Evolutionary conservation across 345 rosid species (phyloP), one percentile per base, ranked within the genome.

Genomic region (Jatropha curcas): DNA sequence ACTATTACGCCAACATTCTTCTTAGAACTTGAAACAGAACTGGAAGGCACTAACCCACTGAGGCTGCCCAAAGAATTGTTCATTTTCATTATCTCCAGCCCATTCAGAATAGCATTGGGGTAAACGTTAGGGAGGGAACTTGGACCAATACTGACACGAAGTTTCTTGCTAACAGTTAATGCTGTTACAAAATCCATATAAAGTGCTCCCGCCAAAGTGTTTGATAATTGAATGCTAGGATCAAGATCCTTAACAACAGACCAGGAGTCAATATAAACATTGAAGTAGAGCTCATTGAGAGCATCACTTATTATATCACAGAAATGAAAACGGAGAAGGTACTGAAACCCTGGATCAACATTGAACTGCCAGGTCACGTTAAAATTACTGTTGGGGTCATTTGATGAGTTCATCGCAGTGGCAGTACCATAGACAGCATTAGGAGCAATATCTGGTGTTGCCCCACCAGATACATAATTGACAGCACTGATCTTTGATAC

Each of bases 321-420:
- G 80, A 92, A 88, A 80, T 94, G 97, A 77, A 92, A 88, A 80
- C 98, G 84, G 62, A 92, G 77, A 55, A 94, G 88, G 72, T 90
- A 89, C 76, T 81, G 88, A 82, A 73, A 92, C 10, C 92, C 93
- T 1, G 85, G 79, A 46, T 87, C 90, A 76, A 94, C 84, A 13
- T 63, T 33, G 51, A 94, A 94, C 57, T 78, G 81, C 98, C 98
- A 94, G 5, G 94, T 92, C 72, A 90, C 90, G 52, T 94, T 94
- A 84, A 94, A 85, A 68, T 85, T 88, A 82, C 80, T 82, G 50
- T 7, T 53, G 45, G 95, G 91, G 53, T 89, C 53, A 24, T 1
- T 35, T 0, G 22, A 68, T 0, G 97, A 90, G 68, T 92, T 84
- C 97, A 94, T 89, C 80, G 52, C 59, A 8, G 75, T 66, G 65